Conservation (phyloP, 495 filamentous ascomycete genomes). For the Clavariopsis aquatica region DNA sequence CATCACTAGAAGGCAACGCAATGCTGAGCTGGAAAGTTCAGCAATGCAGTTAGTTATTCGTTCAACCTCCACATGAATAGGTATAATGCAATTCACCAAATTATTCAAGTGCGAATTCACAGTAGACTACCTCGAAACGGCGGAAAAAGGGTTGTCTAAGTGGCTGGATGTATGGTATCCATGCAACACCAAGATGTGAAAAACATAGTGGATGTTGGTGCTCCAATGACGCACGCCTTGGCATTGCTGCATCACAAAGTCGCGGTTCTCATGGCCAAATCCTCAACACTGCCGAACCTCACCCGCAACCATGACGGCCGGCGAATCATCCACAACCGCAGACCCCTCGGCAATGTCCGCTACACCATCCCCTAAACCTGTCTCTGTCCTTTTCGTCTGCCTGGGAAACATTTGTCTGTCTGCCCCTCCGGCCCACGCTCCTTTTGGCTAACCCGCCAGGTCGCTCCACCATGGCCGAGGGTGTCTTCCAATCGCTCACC, state of each 20-base stretch:
- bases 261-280: background rate
- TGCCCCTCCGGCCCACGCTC: constrained; percentile 9
- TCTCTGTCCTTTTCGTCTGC: constrained; percentile 92
- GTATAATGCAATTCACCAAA: too few relatives aligned
- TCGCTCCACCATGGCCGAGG: constrained; percentile 92
- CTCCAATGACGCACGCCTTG: background rate
- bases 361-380: constrained; percentile 41
- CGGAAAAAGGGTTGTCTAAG: too few relatives aligned
- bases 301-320: constrained; percentile 24
- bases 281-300: background rate
- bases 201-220: too few relatives aligned
- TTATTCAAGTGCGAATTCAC: too few relatives aligned
- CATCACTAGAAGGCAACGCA: too few relatives aligned
- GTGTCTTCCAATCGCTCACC: constrained; percentile 77
- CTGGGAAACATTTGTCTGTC: constrained; percentile 89
- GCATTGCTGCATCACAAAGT: background rate
- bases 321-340: constrained; percentile 16
- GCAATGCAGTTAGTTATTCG: too few relatives aligned
- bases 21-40: too few relatives aligned
- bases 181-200: background rate
- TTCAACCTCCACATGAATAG: too few relatives aligned
- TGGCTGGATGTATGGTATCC: background rate
- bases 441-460: constrained; percentile 42
- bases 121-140: too few relatives aligned
- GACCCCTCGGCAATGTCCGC: constrained; percentile 9